phyloP scores from a whole-genome alignment of 2,329 filamentous ascomycete genomes.

The Albifimbria verrucaria region DNA sequence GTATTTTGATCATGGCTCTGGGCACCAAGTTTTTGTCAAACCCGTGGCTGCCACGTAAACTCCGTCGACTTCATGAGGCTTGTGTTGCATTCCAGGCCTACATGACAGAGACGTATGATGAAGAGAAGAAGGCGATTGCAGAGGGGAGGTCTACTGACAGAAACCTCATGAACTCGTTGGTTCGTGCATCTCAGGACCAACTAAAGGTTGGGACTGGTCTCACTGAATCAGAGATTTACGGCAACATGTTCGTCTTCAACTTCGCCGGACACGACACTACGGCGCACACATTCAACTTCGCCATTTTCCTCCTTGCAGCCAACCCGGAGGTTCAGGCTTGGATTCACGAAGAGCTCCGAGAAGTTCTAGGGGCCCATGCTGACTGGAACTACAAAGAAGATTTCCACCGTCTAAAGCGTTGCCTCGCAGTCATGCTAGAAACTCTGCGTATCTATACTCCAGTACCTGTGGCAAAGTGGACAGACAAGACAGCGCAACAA shows the following conservation, averaged over 20 bases:
- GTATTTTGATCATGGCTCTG: conserved; percentile 14
- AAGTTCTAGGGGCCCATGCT: not conserved
- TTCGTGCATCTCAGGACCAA: conserved; percentile 14
- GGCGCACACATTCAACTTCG: conserved; percentile 40
- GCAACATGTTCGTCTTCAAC: conserved; percentile 46
- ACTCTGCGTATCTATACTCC: conserved; percentile 37
- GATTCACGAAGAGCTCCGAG: conserved; percentile 35
- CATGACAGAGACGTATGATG: conserved; percentile 16
- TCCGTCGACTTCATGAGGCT: conserved; percentile 13
- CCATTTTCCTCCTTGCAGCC: conserved; percentile 39
- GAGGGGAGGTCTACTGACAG: conserved; percentile 9
- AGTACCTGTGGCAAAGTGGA: conserved; percentile 23
- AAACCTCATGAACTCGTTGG: conserved; percentile 17
- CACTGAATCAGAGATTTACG: conserved; percentile 41
- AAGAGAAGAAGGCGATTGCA: conserved; percentile 12
- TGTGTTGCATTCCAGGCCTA: conserved; percentile 14
- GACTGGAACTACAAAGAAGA: conserved; percentile 32
- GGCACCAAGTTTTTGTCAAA: conserved; percentile 12
- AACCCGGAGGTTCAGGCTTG: conserved; percentile 42
- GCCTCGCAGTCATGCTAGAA: conserved; percentile 37
- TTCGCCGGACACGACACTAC: conserved; percentile 51
- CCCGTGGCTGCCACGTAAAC: conserved; percentile 13
- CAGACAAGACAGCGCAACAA: conserved; percentile 5
- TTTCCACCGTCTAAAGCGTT: conserved; percentile 39
- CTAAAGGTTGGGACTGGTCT: conserved; percentile 15